Evolutionary conservation across 2,329 filamentous ascomycete genomes (phyloP).

Genomic region (Anisogramma anomala): DNA sequence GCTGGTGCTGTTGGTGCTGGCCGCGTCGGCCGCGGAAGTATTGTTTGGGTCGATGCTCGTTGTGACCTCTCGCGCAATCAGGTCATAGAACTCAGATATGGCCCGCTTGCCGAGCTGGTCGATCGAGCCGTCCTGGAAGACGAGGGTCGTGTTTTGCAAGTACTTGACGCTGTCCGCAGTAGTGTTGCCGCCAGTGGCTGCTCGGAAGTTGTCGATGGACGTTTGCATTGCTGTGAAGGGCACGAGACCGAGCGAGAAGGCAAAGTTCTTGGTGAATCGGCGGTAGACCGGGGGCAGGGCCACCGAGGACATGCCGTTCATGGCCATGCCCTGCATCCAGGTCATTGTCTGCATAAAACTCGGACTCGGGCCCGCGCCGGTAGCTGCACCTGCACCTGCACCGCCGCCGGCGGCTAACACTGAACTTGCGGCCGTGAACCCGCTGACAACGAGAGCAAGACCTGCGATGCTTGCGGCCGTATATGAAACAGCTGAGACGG

Average conservation of each 20-base stretch:
- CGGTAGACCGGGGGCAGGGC: conserved; percentile 78
- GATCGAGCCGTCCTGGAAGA: conserved; percentile 52
- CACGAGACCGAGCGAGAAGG: conserved; percentile 75
- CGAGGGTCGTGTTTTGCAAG: conserved; percentile 63
- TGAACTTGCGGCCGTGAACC: conserved; percentile 55
- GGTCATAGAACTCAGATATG: conserved; percentile 32
- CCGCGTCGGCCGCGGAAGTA: background rate
- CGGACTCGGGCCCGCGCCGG: conserved; percentile 57
- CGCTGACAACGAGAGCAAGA: conserved; percentile 65
- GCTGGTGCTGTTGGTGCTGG: conserved; percentile 15
- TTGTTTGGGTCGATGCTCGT: conserved; percentile 32
- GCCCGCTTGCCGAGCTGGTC: conserved; percentile 45
- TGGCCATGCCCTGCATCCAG: conserved; percentile 88
- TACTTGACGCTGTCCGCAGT: conserved; percentile 66
- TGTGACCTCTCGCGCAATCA: conserved; percentile 43
- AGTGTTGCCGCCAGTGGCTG: conserved; percentile 72
- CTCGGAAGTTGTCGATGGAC: conserved; percentile 75
- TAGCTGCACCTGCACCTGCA: too few species aligned
- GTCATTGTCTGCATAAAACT: conserved; percentile 75
- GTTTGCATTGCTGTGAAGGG: conserved; percentile 71
- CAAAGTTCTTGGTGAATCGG: conserved; percentile 88
- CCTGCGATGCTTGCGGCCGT: conserved; percentile 74
- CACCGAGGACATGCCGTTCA: conserved; percentile 93
- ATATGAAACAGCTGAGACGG: conserved; percentile 66
- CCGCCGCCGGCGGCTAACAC: conserved; percentile 43